Conservation (phyloP, 495 filamentous ascomycete species). For the Penicillium waksmanii region DNA sequence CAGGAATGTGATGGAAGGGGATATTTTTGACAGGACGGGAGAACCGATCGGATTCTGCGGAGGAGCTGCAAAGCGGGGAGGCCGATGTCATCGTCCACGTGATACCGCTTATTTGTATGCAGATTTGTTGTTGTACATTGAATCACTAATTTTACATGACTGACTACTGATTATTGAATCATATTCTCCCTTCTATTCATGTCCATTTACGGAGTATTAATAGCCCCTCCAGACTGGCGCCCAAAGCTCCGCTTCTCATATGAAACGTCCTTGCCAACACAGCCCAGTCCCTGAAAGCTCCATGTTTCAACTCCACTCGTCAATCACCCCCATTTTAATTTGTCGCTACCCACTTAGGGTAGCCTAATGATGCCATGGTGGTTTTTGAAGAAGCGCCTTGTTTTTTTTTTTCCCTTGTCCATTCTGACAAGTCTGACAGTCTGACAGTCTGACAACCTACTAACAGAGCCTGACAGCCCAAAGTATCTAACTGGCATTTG, state of each 20-base stretch:
- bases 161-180: not conserved
- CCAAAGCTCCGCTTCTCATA: not conserved
- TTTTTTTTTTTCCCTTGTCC: slow-evolving; percentile 10
- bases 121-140: no score
- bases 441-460: not conserved
- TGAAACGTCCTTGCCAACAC: slow-evolving; percentile 19
- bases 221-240: slow-evolving; percentile 4
- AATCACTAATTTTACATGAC: not conserved
- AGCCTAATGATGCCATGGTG: slow-evolving; percentile 17
- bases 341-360: slow-evolving; percentile 15
- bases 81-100: slow-evolving; percentile 26
- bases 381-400: slow-evolving; percentile 12
- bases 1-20: not conserved
- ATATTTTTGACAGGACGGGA: not conserved
- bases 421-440: not conserved
- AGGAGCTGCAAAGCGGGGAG: slow-evolving; percentile 3
- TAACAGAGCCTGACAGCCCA: not conserved
- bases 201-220: not conserved
- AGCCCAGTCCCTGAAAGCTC: slow-evolving; percentile 16
- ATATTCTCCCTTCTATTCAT: not conserved
- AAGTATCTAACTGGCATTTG: not conserved
- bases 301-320: slow-evolving; percentile 20
- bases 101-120: slow-evolving; percentile 11
- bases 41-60: slow-evolving; percentile 16
- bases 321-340: slow-evolving; percentile 31